Conservation (phyloP, 2,329 filamentous ascomycete genomes). For the Sporothrix protearum region DNA sequence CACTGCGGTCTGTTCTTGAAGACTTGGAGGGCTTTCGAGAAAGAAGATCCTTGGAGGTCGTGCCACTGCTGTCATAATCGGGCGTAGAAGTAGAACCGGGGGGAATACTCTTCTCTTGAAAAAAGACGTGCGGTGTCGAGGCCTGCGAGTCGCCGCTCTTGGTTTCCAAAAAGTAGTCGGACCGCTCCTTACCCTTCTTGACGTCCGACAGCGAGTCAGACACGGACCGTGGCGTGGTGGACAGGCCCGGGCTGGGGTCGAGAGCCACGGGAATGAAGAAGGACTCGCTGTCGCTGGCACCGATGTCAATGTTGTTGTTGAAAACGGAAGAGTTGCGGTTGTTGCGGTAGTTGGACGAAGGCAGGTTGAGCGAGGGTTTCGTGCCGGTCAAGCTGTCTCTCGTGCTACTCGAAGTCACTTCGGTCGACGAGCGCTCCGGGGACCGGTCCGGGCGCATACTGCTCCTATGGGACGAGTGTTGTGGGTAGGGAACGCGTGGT, state of each 20-base stretch:
- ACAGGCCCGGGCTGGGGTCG: slow-evolving; percentile 62
- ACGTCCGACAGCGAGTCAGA: slow-evolving; percentile 47
- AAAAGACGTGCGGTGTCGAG: slow-evolving; percentile 84
- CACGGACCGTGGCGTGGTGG: slow-evolving; percentile 52
- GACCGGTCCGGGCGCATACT: slow-evolving; percentile 53
- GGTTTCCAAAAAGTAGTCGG: slow-evolving; percentile 54
- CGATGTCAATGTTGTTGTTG: slow-evolving; percentile 37
- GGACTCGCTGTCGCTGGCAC: slow-evolving; percentile 56
- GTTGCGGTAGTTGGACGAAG: slow-evolving; percentile 72
- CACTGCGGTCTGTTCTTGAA: slow-evolving; percentile 37
- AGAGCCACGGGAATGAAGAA: slow-evolving; percentile 75
- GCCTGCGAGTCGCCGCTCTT: slow-evolving; percentile 48
- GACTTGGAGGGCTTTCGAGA: slow-evolving; percentile 49
- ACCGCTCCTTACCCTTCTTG: slow-evolving; percentile 42
- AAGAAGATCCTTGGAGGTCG: slow-evolving; percentile 48
- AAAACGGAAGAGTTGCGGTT: slow-evolving; percentile 70
- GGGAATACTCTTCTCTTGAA: slow-evolving; percentile 75
- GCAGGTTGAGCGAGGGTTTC: slow-evolving; percentile 54
- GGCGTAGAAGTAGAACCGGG: slow-evolving; percentile 35
- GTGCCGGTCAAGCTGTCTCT: slow-evolving; percentile 29
- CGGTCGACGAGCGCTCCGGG: slow-evolving; percentile 47
- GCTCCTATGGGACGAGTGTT: slow-evolving; percentile 50
- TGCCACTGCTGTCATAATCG: slow-evolving; percentile 51
- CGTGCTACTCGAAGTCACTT: slow-evolving; percentile 38
- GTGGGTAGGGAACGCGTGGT: slow-evolving; percentile 50